Percentiles rank a stretch among this genome's conserved stretches.
Evolutionary conservation across 768 basidiomycete species (phyloP).

Genomic region (Tulasnella sp.): DNA sequence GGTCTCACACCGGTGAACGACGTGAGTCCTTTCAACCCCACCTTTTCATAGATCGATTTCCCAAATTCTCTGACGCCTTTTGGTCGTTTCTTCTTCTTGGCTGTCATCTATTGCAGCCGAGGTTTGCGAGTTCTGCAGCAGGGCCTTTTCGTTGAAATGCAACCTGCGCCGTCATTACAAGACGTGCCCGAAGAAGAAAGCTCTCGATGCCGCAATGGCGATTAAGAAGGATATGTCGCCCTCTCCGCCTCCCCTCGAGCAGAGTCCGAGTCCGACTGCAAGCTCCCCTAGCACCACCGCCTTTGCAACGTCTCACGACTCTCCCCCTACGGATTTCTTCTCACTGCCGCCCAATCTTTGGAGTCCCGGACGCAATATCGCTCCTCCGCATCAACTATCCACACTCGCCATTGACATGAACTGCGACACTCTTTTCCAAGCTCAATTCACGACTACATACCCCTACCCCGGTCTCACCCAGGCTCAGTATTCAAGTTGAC

Average conservation of each 20-base stretch:
- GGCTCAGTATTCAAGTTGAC: background rate
- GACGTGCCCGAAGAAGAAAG: conserved; percentile 4
- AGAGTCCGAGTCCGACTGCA: background rate
- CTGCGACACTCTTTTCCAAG: background rate
- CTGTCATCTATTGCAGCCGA: background rate
- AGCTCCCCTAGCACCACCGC: background rate
- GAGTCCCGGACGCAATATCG: background rate
- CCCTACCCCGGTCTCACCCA: background rate
- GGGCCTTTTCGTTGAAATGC: background rate
- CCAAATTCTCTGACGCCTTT: background rate
- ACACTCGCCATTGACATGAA: background rate
- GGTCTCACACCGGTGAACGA: background rate
- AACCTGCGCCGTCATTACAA: background rate
- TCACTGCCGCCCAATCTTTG: background rate
- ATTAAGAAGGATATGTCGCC: no score
- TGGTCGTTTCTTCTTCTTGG: background rate
- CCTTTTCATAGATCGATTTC: background rate
- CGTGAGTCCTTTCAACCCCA: background rate
- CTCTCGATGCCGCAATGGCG: background rate
- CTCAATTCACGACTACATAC: background rate
- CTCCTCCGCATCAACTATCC: background rate
- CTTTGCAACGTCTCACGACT: background rate
- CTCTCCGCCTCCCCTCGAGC: background rate
- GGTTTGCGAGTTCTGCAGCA: background rate
- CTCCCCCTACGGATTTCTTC: background rate